Conservation (phyloP, 495 filamentous ascomycete genomes). For the Penicillium canescens region DNA sequence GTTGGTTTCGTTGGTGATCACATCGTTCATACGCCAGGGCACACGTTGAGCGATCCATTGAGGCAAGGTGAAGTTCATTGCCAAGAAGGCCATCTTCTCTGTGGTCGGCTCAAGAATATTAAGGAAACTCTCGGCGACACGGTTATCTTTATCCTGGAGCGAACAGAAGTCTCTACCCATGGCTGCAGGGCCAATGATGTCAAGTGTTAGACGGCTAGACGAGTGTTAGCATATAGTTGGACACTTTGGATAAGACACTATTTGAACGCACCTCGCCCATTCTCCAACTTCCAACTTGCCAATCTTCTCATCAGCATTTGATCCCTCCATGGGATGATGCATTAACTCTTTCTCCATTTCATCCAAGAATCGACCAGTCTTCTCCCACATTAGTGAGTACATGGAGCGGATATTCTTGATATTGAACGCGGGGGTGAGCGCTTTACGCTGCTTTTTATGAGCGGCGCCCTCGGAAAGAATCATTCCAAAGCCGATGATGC, state of each 20-base stretch:
- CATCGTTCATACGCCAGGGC: constrained; percentile 67
- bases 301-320: constrained; percentile 36
- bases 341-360: constrained; percentile 43
- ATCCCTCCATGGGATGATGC: constrained; percentile 33
- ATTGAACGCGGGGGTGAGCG: constrained; percentile 79
- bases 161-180: constrained; percentile 79
- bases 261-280: constrained; percentile 56
- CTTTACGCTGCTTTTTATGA: constrained; percentile 70
- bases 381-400: constrained; percentile 77
- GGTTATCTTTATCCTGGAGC: constrained; percentile 61
- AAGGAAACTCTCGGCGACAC: constrained; percentile 67
- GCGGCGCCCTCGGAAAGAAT: constrained; percentile 80
- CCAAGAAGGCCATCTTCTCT: constrained; percentile 49
- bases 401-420: constrained; percentile 82
- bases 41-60: constrained; percentile 50
- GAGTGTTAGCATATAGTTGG: neutral
- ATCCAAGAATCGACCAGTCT: constrained; percentile 43
- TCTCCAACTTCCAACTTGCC: constrained; percentile 64
- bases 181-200: constrained; percentile 83
- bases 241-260: neutral
- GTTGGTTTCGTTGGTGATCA: constrained; percentile 54
- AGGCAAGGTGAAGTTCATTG: constrained; percentile 48
- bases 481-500: constrained; percentile 74
- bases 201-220: constrained; percentile 68
- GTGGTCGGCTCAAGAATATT: constrained; percentile 50